Base-by-base conservation (phyloP, 306 rosid species). In the Medicago lupulina region DNA sequence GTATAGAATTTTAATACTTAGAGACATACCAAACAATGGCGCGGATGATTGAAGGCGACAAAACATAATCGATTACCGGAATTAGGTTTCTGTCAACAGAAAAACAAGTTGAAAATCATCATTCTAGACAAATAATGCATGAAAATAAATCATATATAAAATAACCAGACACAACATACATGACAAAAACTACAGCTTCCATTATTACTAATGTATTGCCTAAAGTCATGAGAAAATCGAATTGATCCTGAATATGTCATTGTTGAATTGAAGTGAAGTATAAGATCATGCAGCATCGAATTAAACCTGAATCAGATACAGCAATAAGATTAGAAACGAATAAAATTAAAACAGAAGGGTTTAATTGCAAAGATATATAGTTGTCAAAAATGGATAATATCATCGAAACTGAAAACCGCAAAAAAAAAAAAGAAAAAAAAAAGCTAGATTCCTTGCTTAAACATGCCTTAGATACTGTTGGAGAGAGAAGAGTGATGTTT, bases 211-310 rank as follows among this genome's bases (percentile, higher is more conserved):
- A 23, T 70, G 65, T 79, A 78, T 70, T 79, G 59, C 59, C 80
- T 76, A 68, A 86, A 47, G 47, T 78, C 83, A 50, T 16, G 80
- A 68, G 77, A 81, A 63, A 89, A 77, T 53, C 75, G 81, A 63
- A 77, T 61, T 64, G 97, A 83, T 78, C 87, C 80, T 23, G 83
- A 67, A 67, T 75, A 88, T 13, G 83, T 79, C 95, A 91, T 91
- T 51, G 74, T 64, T 70, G 78, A 80, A 84, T 51, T 63, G 64
- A 80, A 83, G 53, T 62, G 70, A 81, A 69, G 75, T 54, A 50
- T 67, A 43, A 64, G 70, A 55, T 80, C 71, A 62, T 18, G 61
- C 83, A 77, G 50, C 78, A 76, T 64, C 49, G 17, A 54, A 50
- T 9, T 51, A 40, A 8, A 61, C 70, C 80, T 74, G 75, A 67